Conservation (phyloP, 306 rosid genomes). For the Abrus precatorius region DNA sequence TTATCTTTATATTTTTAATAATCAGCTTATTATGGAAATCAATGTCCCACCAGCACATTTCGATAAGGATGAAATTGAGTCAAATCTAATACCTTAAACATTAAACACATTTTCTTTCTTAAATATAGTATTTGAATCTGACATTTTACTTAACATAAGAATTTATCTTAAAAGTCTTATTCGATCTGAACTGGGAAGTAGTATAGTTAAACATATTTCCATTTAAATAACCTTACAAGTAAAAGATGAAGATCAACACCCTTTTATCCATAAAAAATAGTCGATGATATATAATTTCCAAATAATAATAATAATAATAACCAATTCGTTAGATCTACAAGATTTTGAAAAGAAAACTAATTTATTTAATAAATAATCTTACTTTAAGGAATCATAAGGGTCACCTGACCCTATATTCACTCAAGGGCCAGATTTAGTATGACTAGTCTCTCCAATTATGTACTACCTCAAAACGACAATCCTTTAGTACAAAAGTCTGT, state of each 20-base stretch:
- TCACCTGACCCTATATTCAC: slow-evolving; percentile 57
- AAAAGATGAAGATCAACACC: no score
- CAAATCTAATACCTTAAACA: neutral
- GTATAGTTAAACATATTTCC: neutral
- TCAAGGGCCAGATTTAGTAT: slow-evolving; percentile 51
- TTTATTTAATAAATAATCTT: no score
- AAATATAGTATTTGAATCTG: neutral
- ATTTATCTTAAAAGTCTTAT: neutral
- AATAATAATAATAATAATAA: no score
- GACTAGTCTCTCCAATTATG: neutral
- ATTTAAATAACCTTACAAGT: no score
- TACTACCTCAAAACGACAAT: neutral
- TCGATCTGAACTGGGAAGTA: neutral
- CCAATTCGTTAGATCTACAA: no score
- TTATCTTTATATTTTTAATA: neutral
- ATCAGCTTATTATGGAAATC: neutral
- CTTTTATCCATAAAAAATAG: no score
- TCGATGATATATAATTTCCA: no score
- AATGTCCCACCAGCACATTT: neutral
- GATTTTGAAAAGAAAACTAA: no score
- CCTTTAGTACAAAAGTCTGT: slow-evolving; percentile 9
- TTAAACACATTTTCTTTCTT: neutral
- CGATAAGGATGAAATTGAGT: neutral
- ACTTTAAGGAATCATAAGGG: slow-evolving; percentile 49
- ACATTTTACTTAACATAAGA: neutral